These are phyloP conservation scores for Vigna radiata DNA, from an alignment of 306 rosid genomes.

Conservation along the genomic window DNA sequence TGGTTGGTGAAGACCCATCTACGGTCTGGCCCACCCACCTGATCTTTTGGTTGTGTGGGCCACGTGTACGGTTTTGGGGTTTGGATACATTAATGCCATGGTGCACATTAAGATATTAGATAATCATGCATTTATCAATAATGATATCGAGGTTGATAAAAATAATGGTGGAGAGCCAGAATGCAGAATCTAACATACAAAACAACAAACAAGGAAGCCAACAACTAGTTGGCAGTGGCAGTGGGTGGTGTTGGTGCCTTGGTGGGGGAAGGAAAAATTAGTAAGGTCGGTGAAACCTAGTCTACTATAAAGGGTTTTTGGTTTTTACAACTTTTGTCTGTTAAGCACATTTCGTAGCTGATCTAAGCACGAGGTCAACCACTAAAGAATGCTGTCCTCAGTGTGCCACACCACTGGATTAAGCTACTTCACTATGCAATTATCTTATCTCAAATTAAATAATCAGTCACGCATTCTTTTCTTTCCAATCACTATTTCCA, in stretches of 20 bases:
- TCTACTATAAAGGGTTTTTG: conserved; percentile 38
- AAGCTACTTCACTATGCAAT: conserved; percentile 22
- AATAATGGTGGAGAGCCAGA: conserved; percentile 43
- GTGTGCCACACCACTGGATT: conserved; percentile 26
- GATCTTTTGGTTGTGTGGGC: conserved; percentile 63
- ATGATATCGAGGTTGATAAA: conserved; percentile 52
- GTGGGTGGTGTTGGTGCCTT: conserved; percentile 48
- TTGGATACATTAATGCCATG: conserved; percentile 48
- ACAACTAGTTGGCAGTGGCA: conserved; percentile 48
- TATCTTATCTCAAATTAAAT: conserved; percentile 14
- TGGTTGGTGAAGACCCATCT: conserved; percentile 59
- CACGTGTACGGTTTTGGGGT: conserved; percentile 63
- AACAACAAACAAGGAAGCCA: conserved; percentile 52
- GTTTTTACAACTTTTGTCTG: conserved; percentile 43
- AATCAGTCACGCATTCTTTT: not conserved
- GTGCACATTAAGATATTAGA: conserved; percentile 47
- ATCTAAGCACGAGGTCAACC: conserved; percentile 75
- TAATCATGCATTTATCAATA: conserved; percentile 57
- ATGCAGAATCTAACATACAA: conserved; percentile 57
- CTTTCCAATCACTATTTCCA: conserved; percentile 47
- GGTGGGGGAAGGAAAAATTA: conserved; percentile 25
- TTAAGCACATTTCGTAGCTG: conserved; percentile 55
- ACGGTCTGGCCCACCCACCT: conserved; percentile 47
- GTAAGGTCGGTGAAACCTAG: conserved; percentile 47
- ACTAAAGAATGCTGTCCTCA: conserved; percentile 54